Base-by-base conservation (phyloP, 805 yeast species). In the Ogataea saltuana region DNA sequence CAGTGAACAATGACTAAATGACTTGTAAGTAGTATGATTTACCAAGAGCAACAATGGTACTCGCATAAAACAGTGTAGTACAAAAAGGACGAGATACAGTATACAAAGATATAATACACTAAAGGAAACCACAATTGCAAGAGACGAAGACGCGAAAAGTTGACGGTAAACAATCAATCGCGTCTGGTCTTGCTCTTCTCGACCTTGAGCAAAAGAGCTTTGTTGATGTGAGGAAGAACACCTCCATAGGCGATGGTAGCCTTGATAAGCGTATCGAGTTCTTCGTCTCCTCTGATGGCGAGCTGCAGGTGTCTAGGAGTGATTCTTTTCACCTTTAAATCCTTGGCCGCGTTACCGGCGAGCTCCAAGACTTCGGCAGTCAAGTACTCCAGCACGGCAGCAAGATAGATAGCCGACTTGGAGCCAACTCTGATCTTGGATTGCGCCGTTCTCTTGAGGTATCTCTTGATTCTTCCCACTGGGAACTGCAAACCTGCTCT, bases 331-430 rank as follows among this genome's bases (percentile, higher is more conserved):
- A 88, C 93, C 67, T 88, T 87, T 66, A 88, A 76, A 63, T 91
- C 97, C 68, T 91, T 89, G 34, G 98, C 97, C 27, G 98, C 98
- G 66, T 91, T 91, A 70, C 98, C 97, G 46, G 98, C 97, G 77
- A 91, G 76, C 74, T 91, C 98, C 60, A 91, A 78, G 39, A 91
- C 96, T 75, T 91, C 98, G 28, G 98, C 97, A 42, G 97, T 89
- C 63, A 91, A 75, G 71, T 91, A 91, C 70, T 91, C 98, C 55
- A 91, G 79, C 33, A 91, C 98, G 16, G 97, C 96, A 44, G 97
- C 90, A 54, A 91, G 76, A 68, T 91, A 91, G 51, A 91, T 91
- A 38, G 99, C 98, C 32, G 97, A 53, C 42, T 67, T 67, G 11
- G 71, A 64, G 46, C 96, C 96, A 37, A 88, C 95, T 67, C 96